phyloP scores from a whole-genome alignment of 2,329 filamentous ascomycete genomes.

The Xylariaceae sp. region DNA sequence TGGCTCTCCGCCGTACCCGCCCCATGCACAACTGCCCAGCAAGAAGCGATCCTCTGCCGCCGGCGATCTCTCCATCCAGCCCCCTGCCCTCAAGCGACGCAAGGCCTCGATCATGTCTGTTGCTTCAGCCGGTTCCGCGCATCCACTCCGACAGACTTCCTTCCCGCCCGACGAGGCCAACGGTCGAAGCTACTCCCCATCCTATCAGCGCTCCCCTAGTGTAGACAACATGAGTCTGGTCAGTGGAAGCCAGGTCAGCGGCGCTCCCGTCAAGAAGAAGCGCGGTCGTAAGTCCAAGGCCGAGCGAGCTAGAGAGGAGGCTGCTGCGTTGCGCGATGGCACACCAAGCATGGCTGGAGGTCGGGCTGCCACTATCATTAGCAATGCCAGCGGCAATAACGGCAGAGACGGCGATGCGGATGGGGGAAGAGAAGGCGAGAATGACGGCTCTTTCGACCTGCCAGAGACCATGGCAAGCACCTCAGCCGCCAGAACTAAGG shows the following conservation, averaged over 20 bases:
- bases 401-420: slow-evolving; percentile 49
- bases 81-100: slow-evolving; percentile 59
- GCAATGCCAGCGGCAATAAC: slow-evolving; percentile 37
- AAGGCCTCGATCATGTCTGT: slow-evolving; percentile 64
- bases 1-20: slow-evolving; percentile 53
- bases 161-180: slow-evolving; percentile 62
- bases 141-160: slow-evolving; percentile 75
- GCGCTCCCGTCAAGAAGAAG: slow-evolving; percentile 52
- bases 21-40: slow-evolving; percentile 47
- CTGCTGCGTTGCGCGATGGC: slow-evolving; percentile 36
- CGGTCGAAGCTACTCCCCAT: slow-evolving; percentile 43
- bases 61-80: slow-evolving; percentile 45
- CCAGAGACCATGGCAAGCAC: slow-evolving; percentile 42
- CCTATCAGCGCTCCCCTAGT: slow-evolving; percentile 60
- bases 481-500: slow-evolving; percentile 53
- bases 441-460: slow-evolving; percentile 54
- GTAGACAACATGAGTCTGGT: slow-evolving; percentile 58
- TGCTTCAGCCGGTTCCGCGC: slow-evolving; percentile 48
- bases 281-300: slow-evolving; percentile 59
- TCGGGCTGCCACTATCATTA: slow-evolving; percentile 41
- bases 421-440: slow-evolving; percentile 53
- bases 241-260: slow-evolving; percentile 57
- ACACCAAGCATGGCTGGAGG: slow-evolving; percentile 42
- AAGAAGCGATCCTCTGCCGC: slow-evolving; percentile 63
- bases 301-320: slow-evolving; percentile 47